Base-by-base conservation (phyloP, 2,329 filamentous ascomycete species). In the Xylariaceae sp. region DNA sequence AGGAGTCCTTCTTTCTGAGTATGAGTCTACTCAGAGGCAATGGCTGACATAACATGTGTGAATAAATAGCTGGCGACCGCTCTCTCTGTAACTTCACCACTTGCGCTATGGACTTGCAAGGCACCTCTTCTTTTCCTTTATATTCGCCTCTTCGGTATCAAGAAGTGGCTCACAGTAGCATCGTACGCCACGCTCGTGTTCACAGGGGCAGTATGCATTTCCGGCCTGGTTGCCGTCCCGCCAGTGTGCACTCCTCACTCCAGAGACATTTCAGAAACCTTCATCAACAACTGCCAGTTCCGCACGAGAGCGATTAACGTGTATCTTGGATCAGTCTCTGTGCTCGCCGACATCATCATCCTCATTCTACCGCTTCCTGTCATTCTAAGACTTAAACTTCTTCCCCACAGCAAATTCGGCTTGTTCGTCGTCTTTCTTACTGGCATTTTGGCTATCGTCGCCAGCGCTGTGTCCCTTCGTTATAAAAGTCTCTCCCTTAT, bases 111-210 rank as follows among this genome's bases (percentile, higher is more conserved):
- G 51, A 45, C 48, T 11, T 51, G 51, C 25, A 53, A 53, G 33
- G 51, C 51, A 14, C 51, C 51, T 6, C 45, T 53, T 19, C 39
- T 53, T 16, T 52, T 53, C 39, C 46, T 51, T 17, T 53, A 53
- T 20, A 7, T 49, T 23, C 51, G 49, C 3, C 33, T 52, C 12
- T 53, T 53, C 41, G 49, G 48, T 6, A 33, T 53, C 45, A 51
- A 52, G 37, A 44, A 37, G 22, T 53, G 49, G 48, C 45, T 53
- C 2, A 44, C 48, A 2, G 17, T 45, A 3, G 42, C 32, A 2
- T 53, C 51, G 1, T 42, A 43, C 29, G 11, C 37, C 3, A 52
- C 44, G 5, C 41, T 53, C 8, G 41, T n/a, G 10, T 6, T 53
- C 17, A 51, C 35, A 27, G 46, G 36, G 14, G 16, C 44, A 4